phyloP scores from a whole-genome alignment of 2,329 filamentous ascomycete genomes.

The Rhynchosporium graminicola region DNA sequence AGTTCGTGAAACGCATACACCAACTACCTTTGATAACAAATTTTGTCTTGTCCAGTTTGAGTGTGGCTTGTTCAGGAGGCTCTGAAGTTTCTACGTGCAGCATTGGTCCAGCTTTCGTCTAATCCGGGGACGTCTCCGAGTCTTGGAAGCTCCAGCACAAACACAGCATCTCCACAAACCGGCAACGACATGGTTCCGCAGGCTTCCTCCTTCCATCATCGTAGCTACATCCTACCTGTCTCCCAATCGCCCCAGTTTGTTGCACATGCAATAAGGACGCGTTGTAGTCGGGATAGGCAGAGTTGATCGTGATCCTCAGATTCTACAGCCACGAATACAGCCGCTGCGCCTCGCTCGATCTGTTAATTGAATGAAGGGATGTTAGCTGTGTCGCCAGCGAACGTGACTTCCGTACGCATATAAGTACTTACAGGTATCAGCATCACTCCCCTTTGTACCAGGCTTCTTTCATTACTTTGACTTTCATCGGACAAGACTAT shows the following conservation, averaged over 20 bases:
- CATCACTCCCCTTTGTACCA: neutral
- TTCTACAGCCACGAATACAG: constrained; percentile 9
- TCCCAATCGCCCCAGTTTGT: neutral
- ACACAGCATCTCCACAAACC: neutral
- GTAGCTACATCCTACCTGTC: neutral
- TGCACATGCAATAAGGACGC: neutral
- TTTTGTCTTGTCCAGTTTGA: too few relatives aligned
- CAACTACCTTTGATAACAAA: too few relatives aligned
- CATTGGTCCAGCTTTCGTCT: too few relatives aligned
- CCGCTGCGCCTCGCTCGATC: constrained; percentile 11
- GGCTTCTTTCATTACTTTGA: neutral
- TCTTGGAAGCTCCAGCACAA: neutral
- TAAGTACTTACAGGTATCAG: neutral
- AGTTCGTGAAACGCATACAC: too few relatives aligned
- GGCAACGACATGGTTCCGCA: neutral
- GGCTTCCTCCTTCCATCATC: too few relatives aligned
- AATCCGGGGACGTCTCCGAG: too few relatives aligned
- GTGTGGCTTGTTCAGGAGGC: too few relatives aligned
- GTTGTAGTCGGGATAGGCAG: neutral
- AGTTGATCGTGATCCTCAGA: neutral
- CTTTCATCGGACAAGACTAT: neutral
- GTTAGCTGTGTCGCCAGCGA: constrained; percentile 10
- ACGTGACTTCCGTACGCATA: neutral
- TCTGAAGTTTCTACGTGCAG: too few relatives aligned
- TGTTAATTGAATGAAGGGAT: neutral